Conservation (phyloP, 345 rosid genomes). For the Aquilaria malaccensis region DNA sequence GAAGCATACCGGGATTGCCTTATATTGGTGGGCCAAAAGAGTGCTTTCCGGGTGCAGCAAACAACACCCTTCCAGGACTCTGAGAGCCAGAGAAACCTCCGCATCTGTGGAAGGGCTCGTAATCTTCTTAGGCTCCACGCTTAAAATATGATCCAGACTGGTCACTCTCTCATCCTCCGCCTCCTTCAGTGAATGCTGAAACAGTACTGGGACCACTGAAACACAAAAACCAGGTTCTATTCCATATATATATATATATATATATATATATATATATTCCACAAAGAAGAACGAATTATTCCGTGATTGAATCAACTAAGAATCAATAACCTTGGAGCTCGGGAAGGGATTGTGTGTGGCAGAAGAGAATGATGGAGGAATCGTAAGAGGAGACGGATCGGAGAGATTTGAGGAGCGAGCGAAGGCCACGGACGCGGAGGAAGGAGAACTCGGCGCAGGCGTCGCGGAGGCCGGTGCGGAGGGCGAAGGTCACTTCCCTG, state of each 20-base stretch:
- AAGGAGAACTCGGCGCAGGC: constrained; percentile 90
- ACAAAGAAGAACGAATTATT: background rate
- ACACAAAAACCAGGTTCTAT: background rate
- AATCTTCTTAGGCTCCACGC: constrained; percentile 74
- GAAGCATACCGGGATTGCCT: constrained; percentile 57
- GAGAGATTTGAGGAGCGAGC: constrained; percentile 78
- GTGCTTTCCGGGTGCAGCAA: constrained; percentile 81
- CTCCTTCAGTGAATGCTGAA: constrained; percentile 63
- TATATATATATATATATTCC: too few species aligned
- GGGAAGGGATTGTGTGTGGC: constrained; percentile 62
- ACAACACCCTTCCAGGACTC: constrained; percentile 93
- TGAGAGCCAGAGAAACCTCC: constrained; percentile 81
- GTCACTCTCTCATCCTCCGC: constrained; percentile 57
- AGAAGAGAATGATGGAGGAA: constrained; percentile 58
- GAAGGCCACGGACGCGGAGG: constrained; percentile 86
- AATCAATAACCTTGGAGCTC: constrained; percentile 62
- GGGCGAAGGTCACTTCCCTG: constrained; percentile 88
- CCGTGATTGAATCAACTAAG: background rate
- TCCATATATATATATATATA: too few species aligned
- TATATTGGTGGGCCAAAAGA: constrained; percentile 68
- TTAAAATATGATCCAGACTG: constrained; percentile 73
- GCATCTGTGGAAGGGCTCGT: constrained; percentile 76
- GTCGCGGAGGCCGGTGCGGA: constrained; percentile 77
- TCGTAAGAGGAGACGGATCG: constrained; percentile 70
- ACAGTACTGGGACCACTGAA: constrained; percentile 80